Percentiles rank a stretch among this genome's conserved stretches.
These are phyloP conservation scores for Straminergon stramineum DNA, from an alignment of 225 moss, liverwort and hornwort genomes.

Conservation along the genomic window DNA sequence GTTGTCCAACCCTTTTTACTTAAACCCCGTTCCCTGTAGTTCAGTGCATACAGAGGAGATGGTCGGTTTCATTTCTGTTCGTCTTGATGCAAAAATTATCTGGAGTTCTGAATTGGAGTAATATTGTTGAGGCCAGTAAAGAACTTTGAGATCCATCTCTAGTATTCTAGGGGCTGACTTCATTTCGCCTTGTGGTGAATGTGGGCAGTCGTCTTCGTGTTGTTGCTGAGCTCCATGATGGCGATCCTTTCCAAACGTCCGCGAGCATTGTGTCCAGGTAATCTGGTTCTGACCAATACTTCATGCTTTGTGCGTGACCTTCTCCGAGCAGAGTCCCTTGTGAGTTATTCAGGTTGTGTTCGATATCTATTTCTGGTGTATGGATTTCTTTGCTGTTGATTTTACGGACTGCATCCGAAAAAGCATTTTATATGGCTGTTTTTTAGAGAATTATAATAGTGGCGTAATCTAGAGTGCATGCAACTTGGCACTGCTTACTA, in stretches of 20 bases:
- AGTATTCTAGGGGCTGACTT: neutral
- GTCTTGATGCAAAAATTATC: neutral
- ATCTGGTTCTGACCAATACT: neutral
- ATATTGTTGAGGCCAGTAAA: neutral
- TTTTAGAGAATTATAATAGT: neutral
- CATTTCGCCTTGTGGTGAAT: neutral
- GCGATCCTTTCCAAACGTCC: constrained; percentile 67
- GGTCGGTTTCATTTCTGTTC: neutral
- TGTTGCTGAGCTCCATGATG: constrained; percentile 78
- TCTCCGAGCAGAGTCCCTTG: neutral
- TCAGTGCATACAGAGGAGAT: neutral
- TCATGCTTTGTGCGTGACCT: neutral
- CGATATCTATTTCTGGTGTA: neutral
- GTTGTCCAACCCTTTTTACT: neutral
- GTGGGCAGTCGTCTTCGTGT: constrained; percentile 55
- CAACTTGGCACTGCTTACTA: neutral
- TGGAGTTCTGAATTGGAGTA: neutral
- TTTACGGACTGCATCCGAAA: neutral
- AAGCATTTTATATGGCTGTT: neutral
- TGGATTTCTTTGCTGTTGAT: neutral
- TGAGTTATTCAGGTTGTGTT: neutral
- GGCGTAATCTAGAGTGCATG: neutral
- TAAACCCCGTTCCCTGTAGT: neutral
- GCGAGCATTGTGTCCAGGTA: constrained; percentile 85
- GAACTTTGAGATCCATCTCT: neutral